Base-by-base conservation (phyloP, 306 rosid species). In the Comarum palustre region DNA sequence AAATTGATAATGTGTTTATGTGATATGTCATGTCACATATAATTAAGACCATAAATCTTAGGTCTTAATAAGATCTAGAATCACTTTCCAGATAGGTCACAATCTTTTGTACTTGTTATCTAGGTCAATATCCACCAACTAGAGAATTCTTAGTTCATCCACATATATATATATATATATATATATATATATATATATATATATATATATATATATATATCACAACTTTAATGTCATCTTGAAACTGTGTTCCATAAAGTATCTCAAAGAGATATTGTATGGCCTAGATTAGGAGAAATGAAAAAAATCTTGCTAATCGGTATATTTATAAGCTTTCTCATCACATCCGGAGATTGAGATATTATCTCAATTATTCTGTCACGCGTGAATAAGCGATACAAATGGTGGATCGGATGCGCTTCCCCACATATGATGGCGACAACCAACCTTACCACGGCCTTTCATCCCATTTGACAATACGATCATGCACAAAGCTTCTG, bases 51-150 rank as follows among this genome's bases (percentile, higher is more conserved):
- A 31, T 3, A 31, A 31, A 31, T 31, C 34, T 31, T 31, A 31
- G 3, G 3, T 3, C 3, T 31, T 31, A 31, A 31, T 31, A 31
- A 31, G 34, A 31, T 3, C 34, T 31, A 31, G 34, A 31, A 31
- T 31, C 34, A 31, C 3, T 31, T 31, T 31, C 36, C n/a, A n/a
- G n/a, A n/a, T n/a, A n/a, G n/a, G n/a, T 87, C 89, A 87, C 60
- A 46, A 82, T 75, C 84, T 87, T 84, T 78, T 46, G 48, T 62
- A 19, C 43, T 45, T 52, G 58, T n/a, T 61, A 32, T 0, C 6
- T 34, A 2, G 27, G 67, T 62, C 67, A 32, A 62, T 34, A 17
- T 62, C 39, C 5, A 15, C 20, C 5, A 29, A 11, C 65, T 15
- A 15, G 38, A 31, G 2, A 60, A 60, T 32, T 29, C 12, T 60